Percentiles rank a stretch among this genome's conserved stretches.
Evolutionary conservation across 1,139 yeast genomes (phyloP).

Genomic region (Yamadazyma epiphylla): DNA sequence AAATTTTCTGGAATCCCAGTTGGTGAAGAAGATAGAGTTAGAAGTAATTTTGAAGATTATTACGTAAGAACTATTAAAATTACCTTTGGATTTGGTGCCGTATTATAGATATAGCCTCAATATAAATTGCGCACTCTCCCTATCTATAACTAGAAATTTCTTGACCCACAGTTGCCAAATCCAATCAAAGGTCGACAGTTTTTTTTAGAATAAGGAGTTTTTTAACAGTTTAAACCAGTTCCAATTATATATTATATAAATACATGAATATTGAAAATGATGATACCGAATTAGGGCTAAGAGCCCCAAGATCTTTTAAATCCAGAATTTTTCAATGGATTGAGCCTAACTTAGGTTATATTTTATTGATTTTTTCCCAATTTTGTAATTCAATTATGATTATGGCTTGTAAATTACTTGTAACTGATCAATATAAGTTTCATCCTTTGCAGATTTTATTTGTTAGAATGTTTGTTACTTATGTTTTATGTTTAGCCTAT

Average conservation of each 20-base stretch:
- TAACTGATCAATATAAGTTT: constrained; percentile 60
- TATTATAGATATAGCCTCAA: too few species aligned
- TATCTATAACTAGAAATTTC: too few species aligned
- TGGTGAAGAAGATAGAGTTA: constrained; percentile 93
- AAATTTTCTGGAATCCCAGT: constrained; percentile 88
- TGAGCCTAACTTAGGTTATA: constrained; percentile 24
- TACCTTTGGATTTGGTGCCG: constrained; percentile 93
- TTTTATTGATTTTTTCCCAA: constrained; percentile 52
- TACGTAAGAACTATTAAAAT: constrained; percentile 84
- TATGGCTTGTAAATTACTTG: constrained; percentile 66
- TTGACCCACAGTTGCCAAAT: too few species aligned
- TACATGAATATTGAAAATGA: not conserved
- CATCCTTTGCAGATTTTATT: constrained; percentile 77
- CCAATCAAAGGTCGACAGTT: too few species aligned
- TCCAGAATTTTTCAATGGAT: not conserved
- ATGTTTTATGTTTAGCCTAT: constrained; percentile 50
- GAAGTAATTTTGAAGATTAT: constrained; percentile 81
- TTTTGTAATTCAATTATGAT: constrained; percentile 76
- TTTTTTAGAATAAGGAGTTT: too few species aligned
- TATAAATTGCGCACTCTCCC: too few species aligned
- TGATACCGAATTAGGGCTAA: not conserved
- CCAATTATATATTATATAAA: too few species aligned
- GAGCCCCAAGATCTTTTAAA: not conserved
- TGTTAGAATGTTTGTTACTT: constrained; percentile 73
- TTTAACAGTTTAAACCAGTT: too few species aligned